phyloP scores from a whole-genome alignment of 2,329 filamentous ascomycete genomes.

The Colletotrichum sp. region DNA sequence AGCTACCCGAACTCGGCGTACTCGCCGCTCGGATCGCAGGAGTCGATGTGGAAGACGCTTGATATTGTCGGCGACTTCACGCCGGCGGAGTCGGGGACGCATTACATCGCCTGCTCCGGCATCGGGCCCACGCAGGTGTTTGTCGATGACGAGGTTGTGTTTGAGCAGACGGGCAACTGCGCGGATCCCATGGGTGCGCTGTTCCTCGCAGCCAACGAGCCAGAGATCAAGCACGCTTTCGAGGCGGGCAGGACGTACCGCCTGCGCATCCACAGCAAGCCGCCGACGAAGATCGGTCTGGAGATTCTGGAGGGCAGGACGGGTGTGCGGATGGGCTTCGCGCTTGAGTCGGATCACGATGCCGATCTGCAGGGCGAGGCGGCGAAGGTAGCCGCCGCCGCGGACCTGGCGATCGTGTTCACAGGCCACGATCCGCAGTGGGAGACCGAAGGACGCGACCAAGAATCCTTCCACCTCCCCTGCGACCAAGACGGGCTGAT shows the following conservation, averaged over 20 bases:
- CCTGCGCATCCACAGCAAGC: constrained; percentile 31
- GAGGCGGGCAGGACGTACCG: constrained; percentile 34
- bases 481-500: constrained; percentile 72
- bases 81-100: constrained; percentile 30
- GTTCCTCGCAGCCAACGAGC: constrained; percentile 33
- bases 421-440: constrained; percentile 62
- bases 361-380: constrained; percentile 60
- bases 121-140: constrained; percentile 33
- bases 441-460: constrained; percentile 63
- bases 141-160: constrained; percentile 33
- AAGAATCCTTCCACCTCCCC: constrained; percentile 48
- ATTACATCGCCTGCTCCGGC: constrained; percentile 36
- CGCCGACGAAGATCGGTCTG: constrained; percentile 30
- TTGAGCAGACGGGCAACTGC: constrained; percentile 34
- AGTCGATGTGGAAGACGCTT: constrained; percentile 27
- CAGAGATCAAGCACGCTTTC: constrained; percentile 30
- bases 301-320: constrained; percentile 36
- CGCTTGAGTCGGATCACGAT: constrained; percentile 39
- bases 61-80: constrained; percentile 35
- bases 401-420: constrained; percentile 66
- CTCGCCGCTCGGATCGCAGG: constrained; percentile 24
- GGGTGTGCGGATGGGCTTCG: constrained; percentile 35
- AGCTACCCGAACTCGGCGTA: constrained; percentile 28
- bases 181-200: constrained; percentile 39
- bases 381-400: constrained; percentile 41